Base-by-base conservation (phyloP, 2,329 filamentous ascomycete genomes). In the Colletotrichum chlorophyti region DNA sequence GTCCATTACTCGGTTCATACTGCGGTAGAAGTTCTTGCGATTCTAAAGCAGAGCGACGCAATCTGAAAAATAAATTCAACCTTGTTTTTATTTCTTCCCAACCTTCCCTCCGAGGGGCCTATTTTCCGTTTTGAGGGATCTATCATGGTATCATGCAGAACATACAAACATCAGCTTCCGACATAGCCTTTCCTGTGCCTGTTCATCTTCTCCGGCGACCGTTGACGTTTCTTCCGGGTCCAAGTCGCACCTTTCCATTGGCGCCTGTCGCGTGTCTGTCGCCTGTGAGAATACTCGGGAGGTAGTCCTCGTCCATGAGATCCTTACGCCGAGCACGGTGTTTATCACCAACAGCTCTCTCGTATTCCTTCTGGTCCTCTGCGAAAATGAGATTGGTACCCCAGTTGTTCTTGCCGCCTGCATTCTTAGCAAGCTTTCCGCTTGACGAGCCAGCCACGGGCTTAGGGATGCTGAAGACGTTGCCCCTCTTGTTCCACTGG, bases 361-460 rank as follows among this genome's bases (percentile, higher is more conserved):
- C 73, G 73, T 91, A 98, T 78, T 99, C 95, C 78, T 96, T 97
- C 79, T 99, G 95, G 72, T 99, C 95, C 76, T 97, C 94, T 0
- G 93, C 87, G 9, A 99, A 77, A 51, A 99, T 91, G 64, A 99
- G 77, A 31, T 89, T 87, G 35, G 84, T 83, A 9, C 93, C 94
- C 91, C 95, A 98, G 14, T 92, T 92, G 37, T 88, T 86, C 75
- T 96, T 90, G 1, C 94, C 94, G 1, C 86, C 87, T 38, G 74
- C 80, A 8, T 76, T 83, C 77, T 74, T 85, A 73, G 84, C 73
- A 76, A 79, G 81, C 72, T 93, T 92, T 42, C 92, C 93, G 72
- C 87, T 96, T 6, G 93, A 77, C 12, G 85, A 89, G 2, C 95
- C 95, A 60, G 91, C 86, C 11, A 90, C 84, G 0, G 95, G 91